phyloP scores from a whole-genome alignment of 192 early-diverging fungal genomes.

The Coemansia sp. region DNA sequence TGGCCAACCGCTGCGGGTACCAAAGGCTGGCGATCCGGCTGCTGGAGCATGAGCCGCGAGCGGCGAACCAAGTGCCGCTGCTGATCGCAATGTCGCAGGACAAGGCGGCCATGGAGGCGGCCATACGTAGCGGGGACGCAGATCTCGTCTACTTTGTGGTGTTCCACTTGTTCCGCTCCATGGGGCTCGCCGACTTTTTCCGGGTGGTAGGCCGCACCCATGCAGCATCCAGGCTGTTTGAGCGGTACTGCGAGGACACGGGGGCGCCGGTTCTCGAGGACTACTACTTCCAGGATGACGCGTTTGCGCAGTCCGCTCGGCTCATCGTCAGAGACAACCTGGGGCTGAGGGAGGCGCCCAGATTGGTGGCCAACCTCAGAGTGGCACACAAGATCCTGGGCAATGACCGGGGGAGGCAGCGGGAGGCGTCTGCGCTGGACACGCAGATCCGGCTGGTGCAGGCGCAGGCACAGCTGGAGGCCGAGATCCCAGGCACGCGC shows the following conservation, averaged over 20 bases:
- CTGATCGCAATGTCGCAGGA: constrained; percentile 93
- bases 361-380: constrained; percentile 68
- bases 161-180: constrained; percentile 83
- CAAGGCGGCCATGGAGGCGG: constrained; percentile 80
- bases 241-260: constrained; percentile 77
- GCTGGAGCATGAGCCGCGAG: constrained; percentile 90
- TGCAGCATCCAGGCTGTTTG: constrained; percentile 79
- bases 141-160: constrained; percentile 95
- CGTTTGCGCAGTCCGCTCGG: constrained; percentile 60
- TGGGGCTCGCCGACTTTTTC: constrained; percentile 88
- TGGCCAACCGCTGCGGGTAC: constrained; percentile 81
- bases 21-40: constrained; percentile 75
- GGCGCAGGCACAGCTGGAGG: constrained; percentile 69
- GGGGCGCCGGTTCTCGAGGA: constrained; percentile 76
- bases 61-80: constrained; percentile 91
- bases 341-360: constrained; percentile 44
- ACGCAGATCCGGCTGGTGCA: constrained; percentile 66
- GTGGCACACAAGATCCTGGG: constrained; percentile 67
- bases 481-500: constrained; percentile 57
- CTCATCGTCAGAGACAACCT: constrained; percentile 53
- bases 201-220: constrained; percentile 74
- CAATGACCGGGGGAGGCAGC: constrained; percentile 77
- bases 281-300: constrained; percentile 97
- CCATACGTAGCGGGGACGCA: constrained; percentile 91
- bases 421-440: constrained; percentile 66